Evolutionary conservation across 106 monocot genomes (phyloP).

Genomic region (Acanthochlamys bracteata): DNA sequence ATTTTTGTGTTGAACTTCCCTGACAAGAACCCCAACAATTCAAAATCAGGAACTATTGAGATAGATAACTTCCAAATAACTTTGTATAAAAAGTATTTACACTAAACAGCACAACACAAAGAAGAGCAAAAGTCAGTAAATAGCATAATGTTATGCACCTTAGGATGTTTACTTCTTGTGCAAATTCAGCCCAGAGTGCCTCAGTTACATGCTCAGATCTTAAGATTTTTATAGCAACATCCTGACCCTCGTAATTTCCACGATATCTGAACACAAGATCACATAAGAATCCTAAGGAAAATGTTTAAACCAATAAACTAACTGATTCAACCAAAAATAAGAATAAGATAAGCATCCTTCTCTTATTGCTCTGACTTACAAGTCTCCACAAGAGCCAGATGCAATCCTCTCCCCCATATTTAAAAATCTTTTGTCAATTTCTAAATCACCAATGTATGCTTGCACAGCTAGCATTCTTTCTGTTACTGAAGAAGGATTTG

Average conservation of each 20-base stretch:
- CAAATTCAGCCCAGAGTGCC: conserved; percentile 45
- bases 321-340: no score
- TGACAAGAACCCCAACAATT: conserved; percentile 14
- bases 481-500: conserved; percentile 29
- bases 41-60: background rate
- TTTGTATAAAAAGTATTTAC: background rate
- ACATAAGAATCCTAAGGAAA: background rate
- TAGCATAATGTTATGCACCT: conserved; percentile 25
- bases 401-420: conserved; percentile 66
- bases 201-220: conserved; percentile 62
- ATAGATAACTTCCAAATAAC: background rate
- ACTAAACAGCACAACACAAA: background rate
- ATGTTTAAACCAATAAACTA: no score
- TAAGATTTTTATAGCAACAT: conserved; percentile 87
- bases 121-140: background rate
- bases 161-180: conserved; percentile 72
- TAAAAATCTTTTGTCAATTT: conserved; percentile 58
- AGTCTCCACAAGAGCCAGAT: conserved; percentile 70
- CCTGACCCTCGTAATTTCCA: conserved; percentile 66
- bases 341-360: background rate
- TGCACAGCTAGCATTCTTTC: conserved; percentile 32
- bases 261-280: conserved; percentile 42
- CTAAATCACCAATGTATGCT: conserved; percentile 38
- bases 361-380: conserved; percentile 34
- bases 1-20: conserved; percentile 72